A percentile compares a stretch with the other conserved stretches of the same genome.
Evolutionary conservation across 768 basidiomycete genomes (phyloP).

Genomic region (Boletus vermiculosoides): DNA sequence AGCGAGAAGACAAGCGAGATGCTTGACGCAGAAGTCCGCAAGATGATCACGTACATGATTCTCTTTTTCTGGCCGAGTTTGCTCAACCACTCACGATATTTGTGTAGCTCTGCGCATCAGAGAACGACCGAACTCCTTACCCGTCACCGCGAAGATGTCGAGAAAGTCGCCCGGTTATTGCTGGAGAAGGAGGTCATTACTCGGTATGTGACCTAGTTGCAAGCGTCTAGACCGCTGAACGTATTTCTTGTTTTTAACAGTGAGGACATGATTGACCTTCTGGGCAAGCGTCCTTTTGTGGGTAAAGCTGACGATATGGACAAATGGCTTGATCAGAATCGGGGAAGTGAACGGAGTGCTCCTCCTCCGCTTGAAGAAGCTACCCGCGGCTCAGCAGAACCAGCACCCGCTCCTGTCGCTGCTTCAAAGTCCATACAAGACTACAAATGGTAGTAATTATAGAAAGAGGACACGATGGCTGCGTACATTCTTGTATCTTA

Average conservation of each 20-base stretch:
- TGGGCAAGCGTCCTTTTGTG: constrained; percentile 81
- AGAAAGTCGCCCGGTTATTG: constrained; percentile 87
- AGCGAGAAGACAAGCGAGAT: constrained; percentile 96
- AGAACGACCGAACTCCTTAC: constrained; percentile 81
- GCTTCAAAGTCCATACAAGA: constrained; percentile 41
- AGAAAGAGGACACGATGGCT: constrained; percentile 4
- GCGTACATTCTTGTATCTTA: constrained; percentile 23
- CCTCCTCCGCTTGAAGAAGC: constrained; percentile 60
- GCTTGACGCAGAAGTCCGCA: constrained; percentile 87
- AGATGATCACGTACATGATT: constrained; percentile 81
- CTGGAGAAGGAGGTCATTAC: constrained; percentile 97
- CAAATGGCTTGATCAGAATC: constrained; percentile 89
- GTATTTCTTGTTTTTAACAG: constrained; percentile 36
- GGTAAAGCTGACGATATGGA: constrained; percentile 90
- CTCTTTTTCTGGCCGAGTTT: background rate
- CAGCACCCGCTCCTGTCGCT: constrained; percentile 50
- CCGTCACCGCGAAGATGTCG: constrained; percentile 81
- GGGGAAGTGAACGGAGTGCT: constrained; percentile 55
- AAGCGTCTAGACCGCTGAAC: background rate
- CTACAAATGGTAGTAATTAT: constrained; percentile 13
- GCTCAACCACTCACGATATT: constrained; percentile 7
- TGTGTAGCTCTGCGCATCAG: constrained; percentile 65
- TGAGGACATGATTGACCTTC: constrained; percentile 82
- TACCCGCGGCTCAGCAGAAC: constrained; percentile 37
- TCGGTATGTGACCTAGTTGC: constrained; percentile 49